Conservation (phyloP, 2,329 filamentous ascomycete species). For the Alternaria rosae region DNA sequence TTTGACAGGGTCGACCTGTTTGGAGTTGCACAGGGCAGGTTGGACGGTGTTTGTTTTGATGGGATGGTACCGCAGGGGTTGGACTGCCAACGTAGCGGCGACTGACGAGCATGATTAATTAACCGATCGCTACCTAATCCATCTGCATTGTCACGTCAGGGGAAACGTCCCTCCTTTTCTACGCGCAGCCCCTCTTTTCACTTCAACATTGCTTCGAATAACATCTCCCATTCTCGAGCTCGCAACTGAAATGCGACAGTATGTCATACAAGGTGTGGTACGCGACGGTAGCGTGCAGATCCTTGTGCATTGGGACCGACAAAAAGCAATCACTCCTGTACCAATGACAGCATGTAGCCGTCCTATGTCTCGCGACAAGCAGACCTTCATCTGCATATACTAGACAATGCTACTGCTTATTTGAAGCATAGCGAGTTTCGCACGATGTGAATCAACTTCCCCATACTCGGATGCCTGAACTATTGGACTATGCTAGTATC, state of each 20-base stretch:
- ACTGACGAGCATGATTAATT: constrained; percentile 12
- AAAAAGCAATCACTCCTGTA: background rate
- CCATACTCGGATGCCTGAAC: background rate
- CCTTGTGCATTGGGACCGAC: background rate
- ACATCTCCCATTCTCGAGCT: background rate
- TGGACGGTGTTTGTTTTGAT: constrained; percentile 25
- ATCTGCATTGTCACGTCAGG: background rate
- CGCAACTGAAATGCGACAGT: background rate
- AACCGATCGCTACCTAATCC: constrained; percentile 15
- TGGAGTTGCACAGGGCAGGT: constrained; percentile 16
- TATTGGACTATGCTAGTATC: background rate
- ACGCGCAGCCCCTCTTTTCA: background rate
- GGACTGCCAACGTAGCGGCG: constrained; percentile 5
- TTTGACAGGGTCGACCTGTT: constrained; percentile 20
- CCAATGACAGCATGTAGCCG: background rate
- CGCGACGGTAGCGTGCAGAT: background rate
- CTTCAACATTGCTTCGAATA: background rate
- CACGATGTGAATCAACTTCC: background rate
- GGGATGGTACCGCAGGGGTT: constrained; percentile 13
- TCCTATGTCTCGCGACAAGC: background rate
- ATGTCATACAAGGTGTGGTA: background rate
- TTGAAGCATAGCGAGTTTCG: constrained; percentile 1
- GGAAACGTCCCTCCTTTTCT: constrained; percentile 2
- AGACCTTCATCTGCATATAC: background rate
- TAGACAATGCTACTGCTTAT: background rate